A percentile compares a stretch with the other conserved stretches of the same genome.
Evolutionary conservation across 495 filamentous ascomycete species (phyloP).

Genomic region (Aspergillus homomorphus): DNA sequence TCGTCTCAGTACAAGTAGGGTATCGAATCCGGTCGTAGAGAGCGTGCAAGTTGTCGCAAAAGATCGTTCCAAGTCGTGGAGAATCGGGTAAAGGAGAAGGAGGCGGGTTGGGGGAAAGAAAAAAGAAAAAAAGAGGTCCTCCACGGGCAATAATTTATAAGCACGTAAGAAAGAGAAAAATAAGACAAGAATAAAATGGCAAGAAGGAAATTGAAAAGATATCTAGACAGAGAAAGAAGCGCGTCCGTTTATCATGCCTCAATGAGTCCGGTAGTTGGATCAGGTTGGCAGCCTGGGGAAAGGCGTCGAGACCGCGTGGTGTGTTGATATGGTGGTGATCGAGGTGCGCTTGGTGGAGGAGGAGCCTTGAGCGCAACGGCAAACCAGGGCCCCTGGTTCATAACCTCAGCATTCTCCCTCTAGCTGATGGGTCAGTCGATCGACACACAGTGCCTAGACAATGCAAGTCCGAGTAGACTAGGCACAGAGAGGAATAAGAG

Average conservation of each 20-base stretch:
- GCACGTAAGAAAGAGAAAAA: slow-evolving; percentile 18
- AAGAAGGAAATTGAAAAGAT: slow-evolving; percentile 19
- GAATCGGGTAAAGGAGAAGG: slow-evolving; percentile 24
- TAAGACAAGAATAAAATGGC: slow-evolving; percentile 18
- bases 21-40: slow-evolving; percentile 39
- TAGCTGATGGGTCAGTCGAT: slow-evolving; percentile 14
- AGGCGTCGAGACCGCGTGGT: slow-evolving; percentile 22
- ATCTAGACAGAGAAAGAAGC: slow-evolving; percentile 17
- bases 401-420: slow-evolving; percentile 46
- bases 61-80: slow-evolving; percentile 38
- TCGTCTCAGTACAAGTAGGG: slow-evolving; percentile 10
- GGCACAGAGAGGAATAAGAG: slow-evolving; percentile 13
- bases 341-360: slow-evolving; percentile 29
- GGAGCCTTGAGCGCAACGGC: slow-evolving; percentile 48
- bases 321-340: slow-evolving; percentile 25
- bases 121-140: slow-evolving; percentile 16
- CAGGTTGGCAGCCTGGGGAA: slow-evolving; percentile 24
- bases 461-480: slow-evolving; percentile 12
- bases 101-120: slow-evolving; percentile 4
- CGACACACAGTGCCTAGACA: slow-evolving; percentile 15
- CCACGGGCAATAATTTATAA: slow-evolving; percentile 23
- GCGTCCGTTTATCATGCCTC: slow-evolving; percentile 35
- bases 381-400: slow-evolving; percentile 48
- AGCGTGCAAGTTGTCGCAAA: slow-evolving; percentile 41
- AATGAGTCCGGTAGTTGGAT: slow-evolving; percentile 19